Base-by-base conservation (phyloP, 176 grass and related monocot species). In the Oropetium thomaeum region DNA sequence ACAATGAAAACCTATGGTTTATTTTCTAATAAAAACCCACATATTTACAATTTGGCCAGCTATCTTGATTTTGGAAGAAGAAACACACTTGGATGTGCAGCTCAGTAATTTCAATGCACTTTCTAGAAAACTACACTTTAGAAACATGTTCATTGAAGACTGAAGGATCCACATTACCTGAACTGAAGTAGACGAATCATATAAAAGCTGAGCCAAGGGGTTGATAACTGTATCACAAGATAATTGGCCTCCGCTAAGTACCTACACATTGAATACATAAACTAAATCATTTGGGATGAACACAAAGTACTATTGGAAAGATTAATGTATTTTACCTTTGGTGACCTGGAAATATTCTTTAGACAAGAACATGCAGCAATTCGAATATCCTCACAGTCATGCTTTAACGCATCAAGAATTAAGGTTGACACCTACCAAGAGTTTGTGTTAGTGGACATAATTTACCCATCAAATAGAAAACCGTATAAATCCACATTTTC, bases 311-410 rank as follows among this genome's bases (percentile, higher is more conserved):
- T 60, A 43, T 47, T 66, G 16, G 80, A 59, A 75, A 80, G 40
- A 74, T 32, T 53, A 20, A 70, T 74, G 54, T 30, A 30, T 38
- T n/a, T 74, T 70, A 92, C 96, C 91, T 99, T 95, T 17, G 90
- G 82, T 38, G 96, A 95, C 7, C 96, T 93, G 75, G 87, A 92
- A 79, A 99, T 95, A 82, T 92, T 99, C 89, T 92, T 99, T 55
- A 99, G 82, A 79, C 91, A 93, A 75, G 54, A 67, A 67, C 91
- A 99, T 79, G 91, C 91, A 59, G 96, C 96, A 86, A 86, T 43
- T 26, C 91, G 96, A 76, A 99, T 86, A 83, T 99, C 89, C 61
- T 65, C 62, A 86, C 59, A 90, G 65, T 92, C 82, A 80, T 99
- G 89, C 64, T 99, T 95, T 66, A 99, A 76, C 26, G 87, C 79